A percentile compares a stretch with the other conserved stretches of the same genome.
Conservation (phyloP, 2,329 filamentous ascomycete genomes). For the Anthostomella pinea region DNA sequence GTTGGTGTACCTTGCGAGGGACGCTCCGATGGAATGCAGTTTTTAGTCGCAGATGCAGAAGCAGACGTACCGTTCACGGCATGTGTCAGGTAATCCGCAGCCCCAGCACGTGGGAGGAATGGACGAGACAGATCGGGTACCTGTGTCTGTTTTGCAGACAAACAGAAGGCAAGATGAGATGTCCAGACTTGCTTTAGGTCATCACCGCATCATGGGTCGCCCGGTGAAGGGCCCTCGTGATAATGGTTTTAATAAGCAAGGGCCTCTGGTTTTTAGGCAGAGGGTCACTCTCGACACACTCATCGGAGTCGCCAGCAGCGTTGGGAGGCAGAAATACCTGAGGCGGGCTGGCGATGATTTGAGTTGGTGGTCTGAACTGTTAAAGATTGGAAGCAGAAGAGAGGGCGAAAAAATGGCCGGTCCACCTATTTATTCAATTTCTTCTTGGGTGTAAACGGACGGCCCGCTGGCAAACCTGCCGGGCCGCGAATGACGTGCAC, state of each 20-base stretch:
- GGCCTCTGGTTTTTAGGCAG: slow-evolving; percentile 45
- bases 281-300: slow-evolving; percentile 56
- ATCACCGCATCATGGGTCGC: slow-evolving; percentile 66
- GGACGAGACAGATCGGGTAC: too few relatives aligned
- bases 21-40: too few relatives aligned
- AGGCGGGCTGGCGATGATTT: slow-evolving; percentile 41
- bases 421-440: slow-evolving; percentile 4
- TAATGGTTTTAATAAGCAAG: slow-evolving; percentile 68
- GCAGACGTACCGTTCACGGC: too few relatives aligned
- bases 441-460: neutral
- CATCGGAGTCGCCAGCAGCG: slow-evolving; percentile 51
- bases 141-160: too few relatives aligned
- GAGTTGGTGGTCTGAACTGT: slow-evolving; percentile 47
- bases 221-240: slow-evolving; percentile 62
- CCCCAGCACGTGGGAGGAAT: too few relatives aligned
- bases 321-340: slow-evolving; percentile 28
- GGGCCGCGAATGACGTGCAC: neutral
- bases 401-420: slow-evolving; percentile 20
- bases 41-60: too few relatives aligned
- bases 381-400: slow-evolving; percentile 31
- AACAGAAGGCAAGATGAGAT: slow-evolving; percentile 28
- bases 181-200: slow-evolving; percentile 63
- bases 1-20: too few relatives aligned
- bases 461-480: neutral
- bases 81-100: too few relatives aligned